Percentiles rank a stretch among this genome's conserved stretches.
Conservation (phyloP, 768 basidiomycete species). For the Lepiota subincarnata region DNA sequence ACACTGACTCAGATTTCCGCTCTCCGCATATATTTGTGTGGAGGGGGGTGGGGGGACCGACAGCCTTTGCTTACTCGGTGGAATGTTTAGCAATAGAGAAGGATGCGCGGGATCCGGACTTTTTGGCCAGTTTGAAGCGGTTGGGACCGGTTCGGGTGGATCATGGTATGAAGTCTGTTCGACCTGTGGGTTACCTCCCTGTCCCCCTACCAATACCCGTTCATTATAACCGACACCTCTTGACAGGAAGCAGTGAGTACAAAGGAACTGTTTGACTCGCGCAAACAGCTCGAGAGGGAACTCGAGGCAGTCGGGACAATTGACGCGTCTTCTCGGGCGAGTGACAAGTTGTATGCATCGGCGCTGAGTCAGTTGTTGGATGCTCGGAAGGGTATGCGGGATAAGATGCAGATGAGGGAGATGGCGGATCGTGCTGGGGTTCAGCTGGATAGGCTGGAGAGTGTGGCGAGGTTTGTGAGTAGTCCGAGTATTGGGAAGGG, state of each 20-base stretch:
- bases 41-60: not conserved
- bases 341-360: not conserved
- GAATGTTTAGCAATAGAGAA: constrained; percentile 45
- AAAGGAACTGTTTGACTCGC: constrained; percentile 2
- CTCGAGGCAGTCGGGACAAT: not conserved
- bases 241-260: not conserved
- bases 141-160: constrained; percentile 72
- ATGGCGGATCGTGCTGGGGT: constrained; percentile 54
- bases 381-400: not conserved
- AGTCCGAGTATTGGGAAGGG: constrained; percentile 56
- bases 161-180: constrained; percentile 29
- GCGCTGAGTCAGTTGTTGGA: not conserved
- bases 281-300: not conserved
- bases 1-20: too few relatives aligned
- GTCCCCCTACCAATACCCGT: too few relatives aligned
- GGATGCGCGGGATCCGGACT: constrained; percentile 70
- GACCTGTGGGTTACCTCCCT: constrained; percentile 1
- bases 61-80: not conserved
- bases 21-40: too few relatives aligned
- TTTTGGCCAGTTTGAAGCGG: constrained; percentile 57
- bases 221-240: not conserved
- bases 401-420: constrained; percentile 35
- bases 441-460: constrained; percentile 47
- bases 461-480: constrained; percentile 53
- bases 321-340: not conserved